Evolutionary conservation across 1,284 basidiomycete genomes (phyloP).

Genomic region (Leucoagaricus sp.): DNA sequence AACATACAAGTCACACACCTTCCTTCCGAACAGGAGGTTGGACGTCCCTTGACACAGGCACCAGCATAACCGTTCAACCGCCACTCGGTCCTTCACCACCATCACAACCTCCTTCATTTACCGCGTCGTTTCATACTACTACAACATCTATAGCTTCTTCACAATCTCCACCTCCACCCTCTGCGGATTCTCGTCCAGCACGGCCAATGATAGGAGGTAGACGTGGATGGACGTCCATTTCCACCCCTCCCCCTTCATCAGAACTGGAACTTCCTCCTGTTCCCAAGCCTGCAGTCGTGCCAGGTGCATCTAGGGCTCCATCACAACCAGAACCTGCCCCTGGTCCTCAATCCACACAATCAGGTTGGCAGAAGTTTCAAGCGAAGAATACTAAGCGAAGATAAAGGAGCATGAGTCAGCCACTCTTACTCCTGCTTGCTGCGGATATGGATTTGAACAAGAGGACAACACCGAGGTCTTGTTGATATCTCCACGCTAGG

Average conservation of each 20-base stretch:
- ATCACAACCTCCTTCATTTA: slow-evolving; percentile 1
- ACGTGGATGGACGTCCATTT: slow-evolving; percentile 2
- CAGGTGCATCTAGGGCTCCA: too few relatives aligned
- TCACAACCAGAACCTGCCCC: slow-evolving; percentile 18
- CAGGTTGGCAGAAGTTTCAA: slow-evolving; percentile 61
- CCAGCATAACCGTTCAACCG: not conserved
- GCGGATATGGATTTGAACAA: not conserved
- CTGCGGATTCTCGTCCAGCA: not conserved
- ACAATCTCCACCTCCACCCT: not conserved
- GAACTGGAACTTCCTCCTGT: slow-evolving; percentile 6
- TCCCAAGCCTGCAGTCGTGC: slow-evolving; percentile 12
- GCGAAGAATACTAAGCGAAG: slow-evolving; percentile 29
- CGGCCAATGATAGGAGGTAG: not conserved
- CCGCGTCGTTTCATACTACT: not conserved
- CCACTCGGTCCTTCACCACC: not conserved
- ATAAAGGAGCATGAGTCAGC: slow-evolving; percentile 10
- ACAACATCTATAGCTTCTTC: not conserved
- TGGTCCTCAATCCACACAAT: slow-evolving; percentile 29
- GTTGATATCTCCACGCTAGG: too few relatives aligned
- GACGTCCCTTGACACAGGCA: slow-evolving; percentile 21
- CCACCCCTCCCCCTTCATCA: slow-evolving; percentile 15
- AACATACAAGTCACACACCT: slow-evolving; percentile 22
- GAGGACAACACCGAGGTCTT: too few relatives aligned
- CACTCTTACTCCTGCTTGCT: too few relatives aligned
- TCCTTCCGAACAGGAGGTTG: slow-evolving; percentile 25